These are phyloP conservation scores for Neurospora terricola DNA, from an alignment of 495 filamentous ascomycete species.

Conservation along the genomic window DNA sequence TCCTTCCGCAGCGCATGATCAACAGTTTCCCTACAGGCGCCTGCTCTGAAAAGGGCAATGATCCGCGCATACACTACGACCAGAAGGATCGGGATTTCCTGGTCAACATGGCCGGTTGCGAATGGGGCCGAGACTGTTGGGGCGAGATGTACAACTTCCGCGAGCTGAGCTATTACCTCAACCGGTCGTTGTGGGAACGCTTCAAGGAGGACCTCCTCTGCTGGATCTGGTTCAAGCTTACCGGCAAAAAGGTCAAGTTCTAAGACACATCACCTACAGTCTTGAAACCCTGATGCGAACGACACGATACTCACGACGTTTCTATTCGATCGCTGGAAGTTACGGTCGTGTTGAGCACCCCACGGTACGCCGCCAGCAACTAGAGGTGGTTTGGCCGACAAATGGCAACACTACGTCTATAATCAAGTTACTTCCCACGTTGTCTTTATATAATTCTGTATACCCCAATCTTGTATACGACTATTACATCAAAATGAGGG, in stretches of 20 bases:
- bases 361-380: background rate
- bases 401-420: background rate
- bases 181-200: constrained; percentile 69
- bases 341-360: background rate
- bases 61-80: constrained; percentile 74
- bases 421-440: background rate
- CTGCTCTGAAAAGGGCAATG: constrained; percentile 62
- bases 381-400: background rate
- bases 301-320: constrained; percentile 10
- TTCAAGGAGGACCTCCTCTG: constrained; percentile 51
- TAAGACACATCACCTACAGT: constrained; percentile 3
- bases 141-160: constrained; percentile 92
- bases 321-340: background rate
- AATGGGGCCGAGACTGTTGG: constrained; percentile 96
- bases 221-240: constrained; percentile 43
- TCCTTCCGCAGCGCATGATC: constrained; percentile 83
- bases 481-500: background rate
- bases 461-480: background rate
- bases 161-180: constrained; percentile 75
- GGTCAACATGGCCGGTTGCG: constrained; percentile 98
- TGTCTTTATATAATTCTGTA: constrained; percentile 1
- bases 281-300: background rate
- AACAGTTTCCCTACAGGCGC: constrained; percentile 91
- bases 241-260: constrained; percentile 44
- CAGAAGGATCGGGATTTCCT: constrained; percentile 80